Conservation (phyloP, 768 basidiomycete species). For the Roridomyces roridus region DNA sequence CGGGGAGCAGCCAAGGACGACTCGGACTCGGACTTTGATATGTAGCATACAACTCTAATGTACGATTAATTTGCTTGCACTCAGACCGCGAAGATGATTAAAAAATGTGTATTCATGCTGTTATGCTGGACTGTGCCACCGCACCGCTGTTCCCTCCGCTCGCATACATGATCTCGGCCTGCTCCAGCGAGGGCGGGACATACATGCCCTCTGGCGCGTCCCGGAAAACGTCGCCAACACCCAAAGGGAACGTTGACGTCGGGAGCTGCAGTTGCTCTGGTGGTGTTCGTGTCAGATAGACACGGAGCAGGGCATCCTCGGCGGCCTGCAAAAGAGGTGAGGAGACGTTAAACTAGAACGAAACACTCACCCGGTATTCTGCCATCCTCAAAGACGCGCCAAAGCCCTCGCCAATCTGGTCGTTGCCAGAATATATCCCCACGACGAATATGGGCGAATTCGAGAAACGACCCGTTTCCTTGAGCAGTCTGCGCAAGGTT, state of each 20-base stretch:
- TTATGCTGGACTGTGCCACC: constrained; percentile 1
- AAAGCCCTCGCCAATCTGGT: constrained; percentile 93
- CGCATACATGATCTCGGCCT: constrained; percentile 71
- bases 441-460: constrained; percentile 94
- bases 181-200: constrained; percentile 57
- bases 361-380: constrained; percentile 76
- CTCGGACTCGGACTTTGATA: constrained; percentile 79
- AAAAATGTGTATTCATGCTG: constrained; percentile 17
- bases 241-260: constrained; percentile 71
- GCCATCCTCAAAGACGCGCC: constrained; percentile 95
- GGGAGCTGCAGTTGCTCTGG: constrained; percentile 72
- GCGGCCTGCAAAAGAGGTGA: constrained; percentile 60
- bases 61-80: constrained; percentile 14
- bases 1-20: constrained; percentile 51
- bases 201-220: constrained; percentile 54
- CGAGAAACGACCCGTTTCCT: constrained; percentile 91
- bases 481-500: constrained; percentile 69
- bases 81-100: neutral
- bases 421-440: constrained; percentile 86
- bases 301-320: constrained; percentile 82
- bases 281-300: constrained; percentile 84
- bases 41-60: constrained; percentile 42
- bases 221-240: constrained; percentile 59
- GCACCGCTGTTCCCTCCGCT: constrained; percentile 65
- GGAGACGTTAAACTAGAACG: constrained; percentile 3